These are phyloP conservation scores for Penicillium simplicissimum DNA, from an alignment of 495 filamentous ascomycete species.

Conservation along the genomic window DNA sequence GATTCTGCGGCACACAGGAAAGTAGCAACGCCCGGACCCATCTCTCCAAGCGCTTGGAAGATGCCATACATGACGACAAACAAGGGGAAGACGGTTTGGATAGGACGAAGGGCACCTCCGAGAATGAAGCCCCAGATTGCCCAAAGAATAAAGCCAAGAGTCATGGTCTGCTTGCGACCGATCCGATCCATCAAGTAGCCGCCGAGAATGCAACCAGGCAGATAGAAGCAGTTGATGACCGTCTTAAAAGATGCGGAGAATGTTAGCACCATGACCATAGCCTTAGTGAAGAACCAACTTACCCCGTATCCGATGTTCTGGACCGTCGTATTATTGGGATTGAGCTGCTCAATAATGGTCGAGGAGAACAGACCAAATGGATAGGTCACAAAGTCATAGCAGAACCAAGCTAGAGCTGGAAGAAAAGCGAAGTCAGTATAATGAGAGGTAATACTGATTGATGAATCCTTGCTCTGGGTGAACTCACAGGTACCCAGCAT, in stretches of 20 bases:
- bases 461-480: too few species aligned
- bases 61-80: slow-evolving; percentile 56
- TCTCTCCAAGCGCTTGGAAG: slow-evolving; percentile 47
- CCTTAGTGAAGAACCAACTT: background rate
- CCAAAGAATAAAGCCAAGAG: slow-evolving; percentile 44
- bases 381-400: slow-evolving; percentile 46
- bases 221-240: slow-evolving; percentile 51
- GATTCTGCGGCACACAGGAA: slow-evolving; percentile 49
- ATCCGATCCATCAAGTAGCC: slow-evolving; percentile 50
- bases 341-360: slow-evolving; percentile 37
- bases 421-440: background rate
- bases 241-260: slow-evolving; percentile 21
- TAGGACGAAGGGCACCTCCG: slow-evolving; percentile 42
- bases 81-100: slow-evolving; percentile 47
- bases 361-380: slow-evolving; percentile 44
- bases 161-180: slow-evolving; percentile 49
- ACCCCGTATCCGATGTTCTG: slow-evolving; percentile 48
- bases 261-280: background rate
- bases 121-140: slow-evolving; percentile 49
- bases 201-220: slow-evolving; percentile 50
- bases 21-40: slow-evolving; percentile 50
- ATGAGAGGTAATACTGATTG: background rate
- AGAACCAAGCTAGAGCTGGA: slow-evolving; percentile 39
- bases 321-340: slow-evolving; percentile 40
- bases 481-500: slow-evolving; percentile 42